Evolutionary conservation across 1,284 basidiomycete species (phyloP).

Genomic region (Schizopora paradoxa): DNA sequence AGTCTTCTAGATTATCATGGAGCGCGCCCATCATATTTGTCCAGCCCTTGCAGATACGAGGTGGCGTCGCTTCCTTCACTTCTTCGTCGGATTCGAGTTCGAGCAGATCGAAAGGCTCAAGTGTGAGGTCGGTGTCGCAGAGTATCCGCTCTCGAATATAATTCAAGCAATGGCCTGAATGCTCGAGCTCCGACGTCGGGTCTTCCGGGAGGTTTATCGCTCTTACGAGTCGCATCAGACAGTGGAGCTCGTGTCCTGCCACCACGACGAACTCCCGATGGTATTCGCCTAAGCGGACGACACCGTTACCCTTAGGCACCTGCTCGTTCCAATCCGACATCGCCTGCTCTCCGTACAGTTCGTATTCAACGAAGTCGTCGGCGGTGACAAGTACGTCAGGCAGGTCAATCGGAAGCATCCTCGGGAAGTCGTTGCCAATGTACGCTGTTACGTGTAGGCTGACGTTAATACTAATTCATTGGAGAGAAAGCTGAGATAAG

Average conservation of each 20-base stretch:
- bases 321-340: slow-evolving; percentile 1
- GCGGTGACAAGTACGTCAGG: too few species aligned
- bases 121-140: slow-evolving; percentile 38
- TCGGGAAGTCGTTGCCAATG: too few species aligned
- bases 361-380: too few species aligned
- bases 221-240: slow-evolving; percentile 10
- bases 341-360: too few species aligned
- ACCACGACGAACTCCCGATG: slow-evolving; percentile 11
- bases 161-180: slow-evolving; percentile 36
- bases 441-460: too few species aligned
- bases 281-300: slow-evolving; percentile 9
- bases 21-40: too few species aligned
- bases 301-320: slow-evolving; percentile 3
- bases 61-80: slow-evolving; percentile 32
- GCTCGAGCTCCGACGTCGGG: neutral
- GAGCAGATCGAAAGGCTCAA: slow-evolving; percentile 40
- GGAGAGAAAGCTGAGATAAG: too few species aligned
- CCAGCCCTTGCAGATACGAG: slow-evolving; percentile 48
- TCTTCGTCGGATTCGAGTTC: slow-evolving; percentile 34
- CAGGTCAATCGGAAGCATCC: too few species aligned
- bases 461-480: too few species aligned
- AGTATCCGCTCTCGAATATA: slow-evolving; percentile 38
- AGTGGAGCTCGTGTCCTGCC: slow-evolving; percentile 13
- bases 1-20: too few species aligned
- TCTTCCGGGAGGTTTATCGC: neutral